Evolutionary conservation across 306 rosid genomes (phyloP).

Genomic region (Begonia fuchsioides): DNA sequence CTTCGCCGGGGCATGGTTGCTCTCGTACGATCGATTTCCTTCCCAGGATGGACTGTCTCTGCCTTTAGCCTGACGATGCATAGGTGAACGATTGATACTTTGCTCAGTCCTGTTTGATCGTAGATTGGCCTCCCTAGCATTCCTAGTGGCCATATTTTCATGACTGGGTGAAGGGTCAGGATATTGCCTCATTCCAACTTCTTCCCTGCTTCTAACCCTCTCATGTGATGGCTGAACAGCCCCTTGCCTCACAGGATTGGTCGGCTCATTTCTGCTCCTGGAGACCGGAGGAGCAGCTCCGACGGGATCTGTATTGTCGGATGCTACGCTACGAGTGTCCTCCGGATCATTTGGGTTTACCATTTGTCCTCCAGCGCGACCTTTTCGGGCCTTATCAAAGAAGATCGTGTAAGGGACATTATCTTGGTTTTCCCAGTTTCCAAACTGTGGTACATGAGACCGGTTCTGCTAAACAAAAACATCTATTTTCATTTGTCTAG

Average conservation of each 20-base stretch:
- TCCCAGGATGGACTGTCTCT: neutral
- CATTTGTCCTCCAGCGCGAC: constrained; percentile 50
- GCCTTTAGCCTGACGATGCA: neutral
- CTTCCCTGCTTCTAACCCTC: constrained; percentile 40
- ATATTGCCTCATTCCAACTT: constrained; percentile 14
- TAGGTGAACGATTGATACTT: neutral
- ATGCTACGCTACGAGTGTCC: constrained; percentile 32
- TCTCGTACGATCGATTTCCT: neutral
- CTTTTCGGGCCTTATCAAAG: constrained; percentile 83
- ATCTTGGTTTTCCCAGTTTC: constrained; percentile 73
- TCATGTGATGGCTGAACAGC: constrained; percentile 18
- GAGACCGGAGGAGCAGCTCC: constrained; percentile 28
- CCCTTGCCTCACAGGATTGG: constrained; percentile 15
- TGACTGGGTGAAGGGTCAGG: neutral
- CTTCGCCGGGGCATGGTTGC: neutral
- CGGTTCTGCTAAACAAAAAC: constrained; percentile 42
- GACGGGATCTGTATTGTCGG: constrained; percentile 28
- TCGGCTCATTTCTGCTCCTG: constrained; percentile 17
- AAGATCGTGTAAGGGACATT: constrained; percentile 87
- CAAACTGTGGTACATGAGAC: constrained; percentile 77
- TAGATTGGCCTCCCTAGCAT: neutral
- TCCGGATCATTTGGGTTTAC: constrained; percentile 84
- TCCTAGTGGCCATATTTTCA: neutral
- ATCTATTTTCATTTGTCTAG: neutral
- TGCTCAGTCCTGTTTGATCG: neutral